phyloP scores from a whole-genome alignment of 208 protist species.

The Leishmania braziliensis region DNA sequence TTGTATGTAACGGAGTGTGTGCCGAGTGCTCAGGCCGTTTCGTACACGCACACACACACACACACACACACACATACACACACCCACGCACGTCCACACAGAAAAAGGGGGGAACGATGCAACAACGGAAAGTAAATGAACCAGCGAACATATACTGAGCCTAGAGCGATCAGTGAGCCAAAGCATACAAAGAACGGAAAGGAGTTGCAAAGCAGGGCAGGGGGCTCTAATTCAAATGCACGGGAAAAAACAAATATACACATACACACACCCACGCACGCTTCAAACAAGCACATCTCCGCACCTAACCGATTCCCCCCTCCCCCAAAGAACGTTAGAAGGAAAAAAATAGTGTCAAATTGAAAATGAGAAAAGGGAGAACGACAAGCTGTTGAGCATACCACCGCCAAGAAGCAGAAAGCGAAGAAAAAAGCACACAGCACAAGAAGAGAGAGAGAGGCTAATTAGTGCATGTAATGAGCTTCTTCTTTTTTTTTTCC shows the following conservation, averaged over 20 bases:
- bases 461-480: conserved; percentile 7
- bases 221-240: not conserved
- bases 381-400: not conserved
- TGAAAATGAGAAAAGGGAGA: not conserved
- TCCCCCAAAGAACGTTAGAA: not conserved
- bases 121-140: not conserved
- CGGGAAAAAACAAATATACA: not conserved
- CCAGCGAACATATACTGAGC: not conserved
- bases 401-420: not conserved
- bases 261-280: not conserved
- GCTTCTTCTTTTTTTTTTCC: conserved; percentile 17
- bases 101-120: not conserved
- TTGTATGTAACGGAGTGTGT: not conserved
- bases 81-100: not conserved
- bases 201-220: not conserved
- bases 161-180: not conserved
- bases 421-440: not conserved
- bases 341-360: not conserved
- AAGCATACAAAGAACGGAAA: not conserved
- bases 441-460: not conserved
- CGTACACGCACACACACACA: not conserved
- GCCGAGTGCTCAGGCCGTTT: not conserved
- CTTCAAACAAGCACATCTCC: not conserved
- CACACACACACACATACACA: not conserved
- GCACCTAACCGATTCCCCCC: not conserved